A percentile compares a stretch with the other conserved stretches of the same genome.
These are phyloP conservation scores for Funneliformis mosseae DNA, from an alignment of 192 early-diverging fungal species.

Conservation along the genomic window DNA sequence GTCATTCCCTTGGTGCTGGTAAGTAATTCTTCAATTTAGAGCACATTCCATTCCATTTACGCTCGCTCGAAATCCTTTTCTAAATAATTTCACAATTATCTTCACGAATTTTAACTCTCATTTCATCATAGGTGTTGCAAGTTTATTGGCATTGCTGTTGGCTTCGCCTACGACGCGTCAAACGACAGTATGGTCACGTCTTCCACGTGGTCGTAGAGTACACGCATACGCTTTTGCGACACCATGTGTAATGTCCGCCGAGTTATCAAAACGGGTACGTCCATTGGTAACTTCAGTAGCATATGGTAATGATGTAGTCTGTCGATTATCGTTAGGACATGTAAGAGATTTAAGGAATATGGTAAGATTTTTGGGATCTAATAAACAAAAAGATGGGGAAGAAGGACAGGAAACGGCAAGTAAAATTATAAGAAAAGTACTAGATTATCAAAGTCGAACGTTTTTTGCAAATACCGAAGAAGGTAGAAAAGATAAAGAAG, in stretches of 20 bases:
- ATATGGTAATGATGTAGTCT: slow-evolving; percentile 42
- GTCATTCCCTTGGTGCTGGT: slow-evolving; percentile 57
- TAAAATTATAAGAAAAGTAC: slow-evolving; percentile 32
- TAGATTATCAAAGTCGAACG: slow-evolving; percentile 30
- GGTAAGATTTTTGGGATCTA: slow-evolving; percentile 11
- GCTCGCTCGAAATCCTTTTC: neutral
- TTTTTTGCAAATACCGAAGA: slow-evolving; percentile 7
- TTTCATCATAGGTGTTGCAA: slow-evolving; percentile 37
- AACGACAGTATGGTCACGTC: slow-evolving; percentile 40
- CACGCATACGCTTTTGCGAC: slow-evolving; percentile 49
- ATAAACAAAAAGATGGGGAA: slow-evolving; percentile 4
- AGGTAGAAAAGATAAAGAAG: neutral
- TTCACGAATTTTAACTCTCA: neutral
- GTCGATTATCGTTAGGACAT: slow-evolving; percentile 42
- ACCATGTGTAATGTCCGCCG: slow-evolving; percentile 49
- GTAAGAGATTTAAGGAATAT: slow-evolving; percentile 38
- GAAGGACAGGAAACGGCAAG: slow-evolving; percentile 24
- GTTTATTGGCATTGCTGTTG: slow-evolving; percentile 46
- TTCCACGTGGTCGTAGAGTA: slow-evolving; percentile 49
- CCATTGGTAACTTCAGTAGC: slow-evolving; percentile 46
- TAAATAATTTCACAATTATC: neutral
- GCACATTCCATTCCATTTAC: neutral
- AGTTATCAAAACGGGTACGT: slow-evolving; percentile 42
- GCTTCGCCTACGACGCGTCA: slow-evolving; percentile 46
- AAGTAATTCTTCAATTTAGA: slow-evolving; percentile 4